A percentile compares a stretch with the other conserved stretches of the same genome.
These are phyloP conservation scores for Wickerhamiella dianesei DNA, from an alignment of 805 yeast species.

Conservation along the genomic window DNA sequence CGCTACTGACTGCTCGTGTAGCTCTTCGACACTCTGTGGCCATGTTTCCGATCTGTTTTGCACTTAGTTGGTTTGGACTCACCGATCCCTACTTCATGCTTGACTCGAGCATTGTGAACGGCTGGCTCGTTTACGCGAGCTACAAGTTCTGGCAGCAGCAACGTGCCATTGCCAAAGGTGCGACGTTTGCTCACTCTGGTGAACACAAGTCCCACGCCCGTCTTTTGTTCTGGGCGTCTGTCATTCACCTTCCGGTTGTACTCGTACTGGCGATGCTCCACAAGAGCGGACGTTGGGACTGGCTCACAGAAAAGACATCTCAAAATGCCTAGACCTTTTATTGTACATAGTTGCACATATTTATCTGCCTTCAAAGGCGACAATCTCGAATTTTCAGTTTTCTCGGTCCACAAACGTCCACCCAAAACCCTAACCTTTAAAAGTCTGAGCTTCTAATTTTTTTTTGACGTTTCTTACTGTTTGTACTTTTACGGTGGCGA, in stretches of 20 bases:
- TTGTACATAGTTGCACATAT: not conserved
- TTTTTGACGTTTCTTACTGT: too few species aligned
- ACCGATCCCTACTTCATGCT: constrained; percentile 69
- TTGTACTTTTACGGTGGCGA: too few species aligned
- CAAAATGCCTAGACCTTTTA: not conserved
- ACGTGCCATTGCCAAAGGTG: constrained; percentile 27
- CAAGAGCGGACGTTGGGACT: constrained; percentile 91
- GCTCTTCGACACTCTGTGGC: constrained; percentile 78
- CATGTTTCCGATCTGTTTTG: constrained; percentile 89
- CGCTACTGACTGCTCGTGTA: constrained; percentile 82
- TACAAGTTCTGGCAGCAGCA: constrained; percentile 80
- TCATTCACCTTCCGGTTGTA: constrained; percentile 85
- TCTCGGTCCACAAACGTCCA: not conserved
- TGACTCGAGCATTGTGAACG: constrained; percentile 74
- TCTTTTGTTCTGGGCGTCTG: constrained; percentile 85
- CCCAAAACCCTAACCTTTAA: not conserved
- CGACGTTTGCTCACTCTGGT: constrained; percentile 10
- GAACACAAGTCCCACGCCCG: constrained; percentile 55
- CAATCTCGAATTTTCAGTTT: too few species aligned
- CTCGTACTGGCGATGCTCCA: constrained; percentile 86
- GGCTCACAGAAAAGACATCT: constrained; percentile 26
- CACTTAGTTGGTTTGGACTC: constrained; percentile 60
- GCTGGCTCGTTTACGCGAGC: constrained; percentile 74
- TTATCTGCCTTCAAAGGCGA: not conserved
- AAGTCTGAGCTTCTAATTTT: too few species aligned